Evolutionary conservation across 2,329 filamentous ascomycete genomes (phyloP), one percentile per base, ranked within the genome.

Genomic region (Canariomyces notabilis): DNA sequence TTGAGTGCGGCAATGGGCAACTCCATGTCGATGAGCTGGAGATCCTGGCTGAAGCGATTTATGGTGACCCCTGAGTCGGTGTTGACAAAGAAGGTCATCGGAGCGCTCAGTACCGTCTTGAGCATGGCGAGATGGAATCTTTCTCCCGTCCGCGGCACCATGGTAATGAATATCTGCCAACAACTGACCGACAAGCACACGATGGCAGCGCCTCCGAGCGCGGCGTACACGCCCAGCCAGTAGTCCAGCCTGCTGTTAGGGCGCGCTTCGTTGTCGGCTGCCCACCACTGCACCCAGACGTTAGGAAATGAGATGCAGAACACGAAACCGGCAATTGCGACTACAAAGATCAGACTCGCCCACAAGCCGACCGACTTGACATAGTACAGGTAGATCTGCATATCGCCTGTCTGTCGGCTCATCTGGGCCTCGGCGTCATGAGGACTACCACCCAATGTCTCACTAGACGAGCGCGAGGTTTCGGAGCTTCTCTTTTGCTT

Each of bases 281-380:
- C 65, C 73, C 69, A 76, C 59, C 70, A 69, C 46, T 73, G 67
- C 6, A 76, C 63, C 73, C 73, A 76, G 4, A 75, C 57, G 5
- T 59, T 57, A 14, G 55, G 55, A 34, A 58, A 57, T 6, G 51
- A 53, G 4, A 51, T 46, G 48, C 47, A 56, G 29, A 59, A 57
- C 12, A 58, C 51, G 29, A 57, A 59, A 18, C 48, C 54, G 15
- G 46, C 34, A 34, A 59, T 56, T 15, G 52, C 51, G 8, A 53
- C 4, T 5, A 50, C 42, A 38, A 59, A 58, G 16, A 56, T 21
- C 18, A 58, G 34, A 4, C 37, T 52, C 2, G 54, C 49, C 45
- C 48, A 51, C 51, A 48, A 52, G 37, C 54, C 54, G 5, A 58
- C 56, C 2, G 55, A 54, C 40, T 42, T 51, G 47, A 58, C 26